A percentile compares a stretch with the other conserved stretches of the same genome.
Evolutionary conservation across 1,284 basidiomycete genomes (phyloP).

Genomic region (Fomitiporia mediterranea): DNA sequence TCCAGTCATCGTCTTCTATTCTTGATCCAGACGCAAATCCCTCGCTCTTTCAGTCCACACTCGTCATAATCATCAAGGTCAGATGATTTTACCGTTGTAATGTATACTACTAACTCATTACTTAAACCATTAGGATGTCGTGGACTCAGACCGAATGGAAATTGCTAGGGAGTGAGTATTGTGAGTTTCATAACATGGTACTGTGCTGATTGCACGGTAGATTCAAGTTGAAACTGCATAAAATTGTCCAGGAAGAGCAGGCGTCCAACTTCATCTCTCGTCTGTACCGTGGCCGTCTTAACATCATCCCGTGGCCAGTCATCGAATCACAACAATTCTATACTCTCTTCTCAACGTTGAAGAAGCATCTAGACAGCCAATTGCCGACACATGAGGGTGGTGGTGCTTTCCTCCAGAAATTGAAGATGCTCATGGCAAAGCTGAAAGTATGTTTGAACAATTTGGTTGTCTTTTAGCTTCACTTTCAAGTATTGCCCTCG

Average conservation of each 20-base stretch:
- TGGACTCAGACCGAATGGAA: constrained; percentile 50
- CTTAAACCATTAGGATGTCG: constrained; percentile 44
- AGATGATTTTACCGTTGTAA: neutral
- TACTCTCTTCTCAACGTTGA: constrained; percentile 42
- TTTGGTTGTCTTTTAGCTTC: too few relatives aligned
- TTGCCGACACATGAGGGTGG: constrained; percentile 44
- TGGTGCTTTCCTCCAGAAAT: constrained; percentile 48
- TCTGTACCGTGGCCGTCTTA: constrained; percentile 48
- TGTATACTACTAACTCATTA: neutral
- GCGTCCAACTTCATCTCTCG: constrained; percentile 56
- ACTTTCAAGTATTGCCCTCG: neutral
- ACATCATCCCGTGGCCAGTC: constrained; percentile 62
- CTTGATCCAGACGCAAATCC: constrained; percentile 56
- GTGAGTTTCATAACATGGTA: constrained; percentile 30
- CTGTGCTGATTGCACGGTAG: constrained; percentile 27
- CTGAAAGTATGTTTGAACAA: constrained; percentile 42
- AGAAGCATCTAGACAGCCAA: constrained; percentile 44
- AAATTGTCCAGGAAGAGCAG: constrained; percentile 55
- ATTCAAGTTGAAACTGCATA: constrained; percentile 49
- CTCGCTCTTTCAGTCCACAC: constrained; percentile 50
- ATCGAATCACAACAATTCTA: constrained; percentile 60
- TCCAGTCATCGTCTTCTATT: constrained; percentile 56
- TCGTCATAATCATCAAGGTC: constrained; percentile 62
- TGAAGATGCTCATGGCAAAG: constrained; percentile 66
- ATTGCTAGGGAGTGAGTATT: constrained; percentile 49